A percentile compares a stretch with the other conserved stretches of the same genome.
phyloP scores from a whole-genome alignment of 768 basidiomycete species.

The Tulasnella sp. region DNA sequence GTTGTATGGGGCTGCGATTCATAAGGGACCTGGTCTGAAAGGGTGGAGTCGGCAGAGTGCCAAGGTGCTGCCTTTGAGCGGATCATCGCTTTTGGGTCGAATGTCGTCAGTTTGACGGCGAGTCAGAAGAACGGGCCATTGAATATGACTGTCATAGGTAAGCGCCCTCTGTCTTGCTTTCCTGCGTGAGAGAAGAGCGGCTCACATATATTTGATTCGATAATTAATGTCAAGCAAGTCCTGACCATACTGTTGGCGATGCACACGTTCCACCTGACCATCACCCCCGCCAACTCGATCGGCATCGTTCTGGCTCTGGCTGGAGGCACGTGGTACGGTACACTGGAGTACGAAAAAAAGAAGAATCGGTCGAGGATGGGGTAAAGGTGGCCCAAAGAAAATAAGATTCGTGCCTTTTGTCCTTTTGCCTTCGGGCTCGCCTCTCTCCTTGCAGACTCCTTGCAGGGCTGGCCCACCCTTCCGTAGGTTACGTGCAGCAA shows the following conservation, averaged over 20 bases:
- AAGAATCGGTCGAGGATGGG: background rate
- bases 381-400: background rate
- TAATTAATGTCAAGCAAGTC: conserved; percentile 89
- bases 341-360: conserved; percentile 57
- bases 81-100: conserved; percentile 84
- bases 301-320: conserved; percentile 83
- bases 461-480: too few species aligned
- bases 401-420: too few species aligned
- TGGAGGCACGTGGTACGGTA: conserved; percentile 83
- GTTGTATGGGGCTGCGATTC: conserved; percentile 61
- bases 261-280: conserved; percentile 76
- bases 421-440: too few species aligned
- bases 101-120: conserved; percentile 94
- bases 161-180: conserved; percentile 40
- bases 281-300: conserved; percentile 75
- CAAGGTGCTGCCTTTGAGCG: conserved; percentile 71
- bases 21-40: conserved; percentile 48
- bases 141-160: conserved; percentile 89
- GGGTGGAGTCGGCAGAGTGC: conserved; percentile 10
- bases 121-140: conserved; percentile 89
- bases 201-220: conserved; percentile 40
- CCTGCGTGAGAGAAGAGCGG: background rate
- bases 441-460: too few species aligned
- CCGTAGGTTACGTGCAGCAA: too few species aligned
- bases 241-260: conserved; percentile 86